Percentiles rank a stretch among this genome's conserved stretches.
phyloP scores from a whole-genome alignment of 2,329 filamentous ascomycete genomes.

The Venturia carpophila region DNA sequence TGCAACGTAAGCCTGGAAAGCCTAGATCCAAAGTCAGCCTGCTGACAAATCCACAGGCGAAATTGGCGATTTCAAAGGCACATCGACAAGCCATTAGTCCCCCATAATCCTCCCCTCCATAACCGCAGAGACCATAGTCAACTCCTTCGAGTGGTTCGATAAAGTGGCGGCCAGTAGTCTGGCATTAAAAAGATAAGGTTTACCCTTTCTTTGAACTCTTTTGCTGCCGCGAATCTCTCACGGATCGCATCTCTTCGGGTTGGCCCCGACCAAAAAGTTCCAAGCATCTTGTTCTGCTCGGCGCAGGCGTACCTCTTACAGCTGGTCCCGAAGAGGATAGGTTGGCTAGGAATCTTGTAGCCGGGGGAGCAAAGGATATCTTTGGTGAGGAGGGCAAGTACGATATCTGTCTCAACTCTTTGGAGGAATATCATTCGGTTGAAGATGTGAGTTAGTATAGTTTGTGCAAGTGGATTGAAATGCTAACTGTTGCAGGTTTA shows the following conservation, averaged over 20 bases:
- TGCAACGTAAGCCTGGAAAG: conserved; percentile 12
- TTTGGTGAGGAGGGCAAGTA: not conserved
- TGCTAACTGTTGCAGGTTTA: not conserved
- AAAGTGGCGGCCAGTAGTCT: not conserved
- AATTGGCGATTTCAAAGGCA: conserved; percentile 11
- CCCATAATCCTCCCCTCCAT: conserved; percentile 10
- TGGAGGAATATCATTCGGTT: conserved; percentile 12
- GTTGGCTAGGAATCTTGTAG: not conserved
- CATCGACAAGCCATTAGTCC: conserved; percentile 11
- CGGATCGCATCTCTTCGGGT: not conserved
- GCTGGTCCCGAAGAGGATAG: not conserved
- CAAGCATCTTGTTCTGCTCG: conserved; percentile 13
- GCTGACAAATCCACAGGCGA: not conserved
- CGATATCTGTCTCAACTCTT: conserved; percentile 6
- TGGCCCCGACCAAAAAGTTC: conserved; percentile 17
- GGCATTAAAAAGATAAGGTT: not conserved
- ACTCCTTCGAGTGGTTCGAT: conserved; percentile 16
- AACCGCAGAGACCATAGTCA: not conserved
- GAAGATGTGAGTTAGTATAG: not conserved
- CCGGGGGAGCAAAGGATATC: not conserved
- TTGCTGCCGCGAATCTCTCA: conserved; percentile 7
- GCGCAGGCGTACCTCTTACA: conserved; percentile 1
- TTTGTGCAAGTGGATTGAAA: not conserved
- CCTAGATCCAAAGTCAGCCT: not conserved
- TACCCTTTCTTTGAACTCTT: conserved; percentile 14